phyloP scores from a whole-genome alignment of 176 grass and related monocot genomes.

The Rhynchospora breviuscula region DNA sequence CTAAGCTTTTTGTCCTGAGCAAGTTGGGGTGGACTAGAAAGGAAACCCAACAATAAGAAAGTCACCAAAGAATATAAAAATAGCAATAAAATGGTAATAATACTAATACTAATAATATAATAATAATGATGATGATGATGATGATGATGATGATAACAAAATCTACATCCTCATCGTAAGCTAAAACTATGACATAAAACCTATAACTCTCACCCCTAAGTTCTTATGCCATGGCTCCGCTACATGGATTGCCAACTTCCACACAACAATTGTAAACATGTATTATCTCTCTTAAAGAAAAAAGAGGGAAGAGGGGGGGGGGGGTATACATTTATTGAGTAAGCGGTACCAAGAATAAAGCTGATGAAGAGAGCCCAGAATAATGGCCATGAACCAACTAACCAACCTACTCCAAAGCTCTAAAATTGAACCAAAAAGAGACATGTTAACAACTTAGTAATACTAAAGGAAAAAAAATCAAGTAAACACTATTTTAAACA shows the following conservation, averaged over 20 bases:
- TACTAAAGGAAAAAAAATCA: constrained; percentile 20
- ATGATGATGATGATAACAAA: too few species aligned
- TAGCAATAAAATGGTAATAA: too few species aligned
- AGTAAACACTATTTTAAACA: constrained; percentile 1
- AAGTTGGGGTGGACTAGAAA: too few species aligned
- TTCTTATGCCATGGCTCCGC: too few species aligned
- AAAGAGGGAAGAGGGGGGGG: background rate
- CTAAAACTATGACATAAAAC: too few species aligned
- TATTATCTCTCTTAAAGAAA: background rate
- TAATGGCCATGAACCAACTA: constrained; percentile 64
- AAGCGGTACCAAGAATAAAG: constrained; percentile 94
- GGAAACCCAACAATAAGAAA: too few species aligned
- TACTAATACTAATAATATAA: too few species aligned
- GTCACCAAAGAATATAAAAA: too few species aligned
- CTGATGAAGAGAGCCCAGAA: constrained; percentile 92
- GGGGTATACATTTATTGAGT: constrained; percentile 75
- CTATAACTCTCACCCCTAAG: background rate
- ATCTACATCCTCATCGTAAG: too few species aligned
- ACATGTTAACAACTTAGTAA: constrained; percentile 18
- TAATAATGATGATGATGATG: too few species aligned
- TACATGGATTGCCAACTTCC: too few species aligned
- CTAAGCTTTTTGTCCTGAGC: too few species aligned
- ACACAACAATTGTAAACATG: background rate
- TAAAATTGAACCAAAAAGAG: constrained; percentile 34
- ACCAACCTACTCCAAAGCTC: constrained; percentile 83